Evolutionary conservation across 305 asterid species (phyloP), one percentile per base, ranked within the genome.

Genomic region (Striga hermonthica): DNA sequence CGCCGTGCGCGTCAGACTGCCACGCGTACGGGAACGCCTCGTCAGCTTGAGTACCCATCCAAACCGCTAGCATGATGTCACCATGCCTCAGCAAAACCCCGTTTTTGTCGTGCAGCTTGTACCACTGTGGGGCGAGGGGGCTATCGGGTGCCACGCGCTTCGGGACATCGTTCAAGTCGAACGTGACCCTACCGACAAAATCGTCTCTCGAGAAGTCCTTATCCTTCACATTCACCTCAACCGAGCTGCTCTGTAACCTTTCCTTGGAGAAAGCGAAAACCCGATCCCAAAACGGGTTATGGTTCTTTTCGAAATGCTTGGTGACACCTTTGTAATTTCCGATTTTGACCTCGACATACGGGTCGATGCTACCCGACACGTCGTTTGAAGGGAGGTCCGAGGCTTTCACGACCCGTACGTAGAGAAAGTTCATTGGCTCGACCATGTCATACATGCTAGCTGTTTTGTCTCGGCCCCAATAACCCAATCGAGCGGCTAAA

Each of bases 31-130:
- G 96, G 60, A 89, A 91, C 6, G 96, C 81, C 80, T 91, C 98
- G 43, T 91, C 98, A 4, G 98, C 98, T 66, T 91, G 98, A 37
- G 98, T 91, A 68, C 98, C 96, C 82, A 83, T 85, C 98, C 98
- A 91, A 68, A 89, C 88, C 1, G 96, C 96, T 35, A 91, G 88
- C 98, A 91, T 89, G 52, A 91, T 67, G 70, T 91, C 96, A 35
- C 98, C 98, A 1, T 74, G 76, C 60, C 64, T 63, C 39, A 68
- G 67, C 68, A 84, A 75, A 22, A 73, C 83, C 64, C 92, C 96
- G 22, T 79, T 85, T 74, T 83, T 89, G 48, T 82, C 83, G 64
- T 62, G 69, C 81, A 91, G 68, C 61, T 80, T 85, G 68, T 86
- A 91, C 86, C 90, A 91, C 14, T 89, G 95, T 4, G 96, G 95